Conservation (phyloP, 352 stramenopile species). For the Pythium chondricola region DNA sequence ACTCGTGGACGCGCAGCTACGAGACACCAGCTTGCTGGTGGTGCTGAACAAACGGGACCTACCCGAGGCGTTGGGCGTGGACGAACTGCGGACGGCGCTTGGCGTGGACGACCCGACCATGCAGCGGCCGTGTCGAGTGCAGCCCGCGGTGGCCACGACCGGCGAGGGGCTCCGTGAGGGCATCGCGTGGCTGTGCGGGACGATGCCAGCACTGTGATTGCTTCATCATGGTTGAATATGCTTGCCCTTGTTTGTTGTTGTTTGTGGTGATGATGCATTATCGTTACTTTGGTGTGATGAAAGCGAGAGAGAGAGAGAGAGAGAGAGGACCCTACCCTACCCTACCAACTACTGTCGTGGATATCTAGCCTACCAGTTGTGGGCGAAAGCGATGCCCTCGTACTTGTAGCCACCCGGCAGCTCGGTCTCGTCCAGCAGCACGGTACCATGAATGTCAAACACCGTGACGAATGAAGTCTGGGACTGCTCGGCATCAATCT, state of each 20-base stretch:
- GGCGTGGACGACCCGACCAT: conserved; percentile 45
- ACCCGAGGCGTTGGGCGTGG: conserved; percentile 35
- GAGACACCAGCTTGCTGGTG: conserved; percentile 55
- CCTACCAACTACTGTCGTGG: no score
- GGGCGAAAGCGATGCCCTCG: conserved; percentile 89
- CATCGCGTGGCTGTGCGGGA: conserved; percentile 72
- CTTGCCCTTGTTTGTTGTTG: conserved; percentile 23
- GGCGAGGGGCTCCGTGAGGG: conserved; percentile 67
- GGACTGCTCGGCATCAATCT: conserved; percentile 84
- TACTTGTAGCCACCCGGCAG: conserved; percentile 90
- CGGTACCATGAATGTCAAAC: conserved; percentile 88
- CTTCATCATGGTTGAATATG: conserved; percentile 7
- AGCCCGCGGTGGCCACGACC: conserved; percentile 71
- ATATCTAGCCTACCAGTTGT: conserved; percentile 77
- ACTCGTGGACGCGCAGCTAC: conserved; percentile 59
- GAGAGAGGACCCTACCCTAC: no score
- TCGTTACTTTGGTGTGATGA: no score
- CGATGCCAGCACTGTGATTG: conserved; percentile 63
- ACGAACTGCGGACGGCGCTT: conserved; percentile 43
- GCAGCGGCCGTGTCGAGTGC: conserved; percentile 47
- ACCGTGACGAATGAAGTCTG: conserved; percentile 92
- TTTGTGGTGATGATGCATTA: neutral
- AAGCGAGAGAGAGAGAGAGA: no score
- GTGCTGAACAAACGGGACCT: conserved; percentile 79
- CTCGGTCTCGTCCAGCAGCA: conserved; percentile 88